Conservation (phyloP, 768 basidiomycete species). For the Amanita jacksonii region DNA sequence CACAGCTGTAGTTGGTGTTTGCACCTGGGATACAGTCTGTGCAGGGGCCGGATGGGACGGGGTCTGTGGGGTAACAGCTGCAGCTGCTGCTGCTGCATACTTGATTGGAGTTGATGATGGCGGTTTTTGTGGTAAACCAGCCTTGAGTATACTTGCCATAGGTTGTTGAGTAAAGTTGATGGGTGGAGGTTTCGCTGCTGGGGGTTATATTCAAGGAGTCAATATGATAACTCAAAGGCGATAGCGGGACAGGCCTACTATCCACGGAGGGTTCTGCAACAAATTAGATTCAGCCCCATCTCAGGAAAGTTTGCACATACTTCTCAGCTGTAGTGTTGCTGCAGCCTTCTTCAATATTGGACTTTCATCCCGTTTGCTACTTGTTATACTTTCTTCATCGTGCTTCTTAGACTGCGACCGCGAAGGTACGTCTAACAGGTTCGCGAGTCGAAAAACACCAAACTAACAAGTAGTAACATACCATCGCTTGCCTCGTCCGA, state of each 20-base stretch:
- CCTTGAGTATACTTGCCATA: slow-evolving; percentile 66
- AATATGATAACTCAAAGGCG: slow-evolving; percentile 6
- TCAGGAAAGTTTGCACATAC: slow-evolving; percentile 34
- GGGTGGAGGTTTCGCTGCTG: slow-evolving; percentile 61
- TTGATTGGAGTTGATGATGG: slow-evolving; percentile 68
- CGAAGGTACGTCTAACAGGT: slow-evolving; percentile 44
- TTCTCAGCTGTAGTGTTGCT: slow-evolving; percentile 54
- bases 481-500: slow-evolving; percentile 72
- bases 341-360: slow-evolving; percentile 73
- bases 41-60: slow-evolving; percentile 12
- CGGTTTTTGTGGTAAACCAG: slow-evolving; percentile 49
- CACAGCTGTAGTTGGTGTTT: neutral
- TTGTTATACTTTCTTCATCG: slow-evolving; percentile 69
- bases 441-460: neutral
- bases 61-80: slow-evolving; percentile 29
- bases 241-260: slow-evolving; percentile 28
- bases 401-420: slow-evolving; percentile 66
- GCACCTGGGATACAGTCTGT: slow-evolving; percentile 4
- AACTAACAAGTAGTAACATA: slow-evolving; percentile 22
- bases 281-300: slow-evolving; percentile 7
- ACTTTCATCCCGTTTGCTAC: slow-evolving; percentile 69
- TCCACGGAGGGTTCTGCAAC: slow-evolving; percentile 61
- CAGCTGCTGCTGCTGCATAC: slow-evolving; percentile 88
- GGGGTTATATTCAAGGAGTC: slow-evolving; percentile 13
- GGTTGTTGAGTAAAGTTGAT: slow-evolving; percentile 78